Percentiles rank a stretch among this genome's conserved stretches.
phyloP scores from a whole-genome alignment of 208 protist species.

The Blechomonas ayalai region DNA sequence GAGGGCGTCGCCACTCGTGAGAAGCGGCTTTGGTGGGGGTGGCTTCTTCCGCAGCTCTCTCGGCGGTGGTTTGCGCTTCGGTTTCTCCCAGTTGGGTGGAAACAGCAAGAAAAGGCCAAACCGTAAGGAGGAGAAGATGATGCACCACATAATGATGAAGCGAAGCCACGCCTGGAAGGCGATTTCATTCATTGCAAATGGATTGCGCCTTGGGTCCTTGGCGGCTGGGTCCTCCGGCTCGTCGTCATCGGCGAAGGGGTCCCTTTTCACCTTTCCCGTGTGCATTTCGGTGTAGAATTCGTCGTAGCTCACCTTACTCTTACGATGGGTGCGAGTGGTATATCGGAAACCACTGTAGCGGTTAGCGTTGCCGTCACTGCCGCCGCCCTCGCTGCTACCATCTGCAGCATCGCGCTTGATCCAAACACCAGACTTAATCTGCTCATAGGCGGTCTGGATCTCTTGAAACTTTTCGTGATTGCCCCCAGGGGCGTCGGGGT shows the following conservation, averaged over 20 bases:
- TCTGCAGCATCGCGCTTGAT: constrained; percentile 46
- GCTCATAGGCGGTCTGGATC: constrained; percentile 87
- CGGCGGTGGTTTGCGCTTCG: constrained; percentile 63
- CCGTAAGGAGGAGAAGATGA: constrained; percentile 60
- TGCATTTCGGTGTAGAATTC: constrained; percentile 90
- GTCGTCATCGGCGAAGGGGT: constrained; percentile 78
- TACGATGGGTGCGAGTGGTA: constrained; percentile 71
- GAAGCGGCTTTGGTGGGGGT: constrained; percentile 61
- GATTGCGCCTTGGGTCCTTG: constrained; percentile 68
- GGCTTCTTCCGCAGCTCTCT: constrained; percentile 23
- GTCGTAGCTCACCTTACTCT: constrained; percentile 83
- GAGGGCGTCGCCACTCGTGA: constrained; percentile 12
- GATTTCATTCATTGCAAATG: constrained; percentile 72
- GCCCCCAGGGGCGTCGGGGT: constrained; percentile 85
- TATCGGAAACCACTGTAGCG: constrained; percentile 86
- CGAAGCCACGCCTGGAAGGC: constrained; percentile 83
- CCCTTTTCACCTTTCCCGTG: constrained; percentile 72
- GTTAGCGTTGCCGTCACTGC: constrained; percentile 34
- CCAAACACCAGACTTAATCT: constrained; percentile 83
- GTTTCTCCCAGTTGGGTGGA: constrained; percentile 71
- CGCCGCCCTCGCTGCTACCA: constrained; percentile 16
- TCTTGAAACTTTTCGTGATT: constrained; percentile 85
- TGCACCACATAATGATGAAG: constrained; percentile 81
- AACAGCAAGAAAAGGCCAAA: constrained; percentile 69
- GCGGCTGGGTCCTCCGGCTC: constrained; percentile 17